phyloP scores from a whole-genome alignment of 2,329 filamentous ascomycete species.

The Aspergillus sojae region DNA sequence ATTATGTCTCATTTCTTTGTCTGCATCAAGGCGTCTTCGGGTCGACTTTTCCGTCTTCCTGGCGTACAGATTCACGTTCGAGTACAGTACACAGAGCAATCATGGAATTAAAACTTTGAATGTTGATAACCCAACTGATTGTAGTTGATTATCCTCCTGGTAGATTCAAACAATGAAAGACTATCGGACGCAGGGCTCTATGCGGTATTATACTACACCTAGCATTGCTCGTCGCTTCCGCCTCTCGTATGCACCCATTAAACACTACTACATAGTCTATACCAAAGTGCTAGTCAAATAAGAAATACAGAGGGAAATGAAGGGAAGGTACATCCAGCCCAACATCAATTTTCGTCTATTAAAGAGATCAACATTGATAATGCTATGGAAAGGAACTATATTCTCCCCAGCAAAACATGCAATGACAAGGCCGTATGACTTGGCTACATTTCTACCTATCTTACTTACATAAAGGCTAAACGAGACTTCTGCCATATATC shows the following conservation, averaged over 20 bases:
- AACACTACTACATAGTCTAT: background rate
- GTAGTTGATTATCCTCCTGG: background rate
- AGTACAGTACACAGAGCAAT: slow-evolving; percentile 16
- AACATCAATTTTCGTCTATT: no score
- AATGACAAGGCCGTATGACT: background rate
- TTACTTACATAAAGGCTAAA: background rate
- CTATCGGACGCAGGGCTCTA: background rate
- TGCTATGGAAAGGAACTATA: background rate
- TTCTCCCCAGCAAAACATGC: background rate
- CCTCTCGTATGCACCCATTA: background rate
- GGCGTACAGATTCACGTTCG: slow-evolving; percentile 17
- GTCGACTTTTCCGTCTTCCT: slow-evolving; percentile 17
- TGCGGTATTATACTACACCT: background rate
- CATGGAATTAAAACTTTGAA: slow-evolving; percentile 3
- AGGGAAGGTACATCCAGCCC: no score
- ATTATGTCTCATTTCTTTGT: slow-evolving; percentile 14
- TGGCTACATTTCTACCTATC: background rate
- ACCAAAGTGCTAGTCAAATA: no score
- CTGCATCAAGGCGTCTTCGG: slow-evolving; percentile 25
- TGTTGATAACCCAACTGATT: background rate
- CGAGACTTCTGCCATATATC: background rate
- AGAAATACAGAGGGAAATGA: no score
- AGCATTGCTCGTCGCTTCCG: background rate
- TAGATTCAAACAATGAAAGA: background rate
- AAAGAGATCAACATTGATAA: no score